A percentile compares a stretch with the other conserved stretches of the same genome.
Conservation (phyloP, 208 protist species). For the Crithidia expoeki region DNA sequence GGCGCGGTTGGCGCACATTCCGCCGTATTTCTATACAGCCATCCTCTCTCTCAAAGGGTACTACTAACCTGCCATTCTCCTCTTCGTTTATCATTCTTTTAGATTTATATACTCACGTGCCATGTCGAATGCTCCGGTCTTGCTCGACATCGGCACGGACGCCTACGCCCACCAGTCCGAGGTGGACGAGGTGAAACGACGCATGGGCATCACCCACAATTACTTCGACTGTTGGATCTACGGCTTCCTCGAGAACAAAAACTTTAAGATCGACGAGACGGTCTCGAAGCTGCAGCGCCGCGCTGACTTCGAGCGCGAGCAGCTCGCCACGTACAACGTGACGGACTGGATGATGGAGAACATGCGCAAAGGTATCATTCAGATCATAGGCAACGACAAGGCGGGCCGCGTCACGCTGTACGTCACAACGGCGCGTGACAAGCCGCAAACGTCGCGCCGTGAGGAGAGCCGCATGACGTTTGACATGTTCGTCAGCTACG, state of each 20-base stretch:
- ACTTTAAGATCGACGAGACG: slow-evolving; percentile 70
- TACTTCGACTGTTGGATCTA: slow-evolving; percentile 78
- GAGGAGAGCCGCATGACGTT: slow-evolving; percentile 36
- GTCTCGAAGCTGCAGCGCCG: slow-evolving; percentile 72
- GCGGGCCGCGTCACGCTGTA: slow-evolving; percentile 34
- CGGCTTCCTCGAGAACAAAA: slow-evolving; percentile 80
- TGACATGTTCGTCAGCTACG: slow-evolving; percentile 62
- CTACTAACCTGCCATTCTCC: not conserved
- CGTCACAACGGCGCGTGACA: slow-evolving; percentile 36
- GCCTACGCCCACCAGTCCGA: slow-evolving; percentile 61
- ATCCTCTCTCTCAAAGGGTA: no score
- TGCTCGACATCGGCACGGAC: slow-evolving; percentile 53
- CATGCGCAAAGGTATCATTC: slow-evolving; percentile 51
- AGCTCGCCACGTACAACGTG: slow-evolving; percentile 49
- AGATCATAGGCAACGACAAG: slow-evolving; percentile 55
- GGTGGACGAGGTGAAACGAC: slow-evolving; percentile 65
- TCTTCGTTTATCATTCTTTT: slow-evolving; percentile 10
- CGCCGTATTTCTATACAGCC: no score
- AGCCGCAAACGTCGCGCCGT: slow-evolving; percentile 21
- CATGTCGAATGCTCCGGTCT: slow-evolving; percentile 36
- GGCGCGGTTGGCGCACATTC: no score
- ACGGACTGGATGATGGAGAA: slow-evolving; percentile 58
- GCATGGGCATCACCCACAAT: slow-evolving; percentile 47
- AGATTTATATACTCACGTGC: not conserved
- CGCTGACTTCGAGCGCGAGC: slow-evolving; percentile 57